These are phyloP conservation scores for Scutellaria minor DNA, from an alignment of 257 asterid species.

Conservation along the genomic window DNA sequence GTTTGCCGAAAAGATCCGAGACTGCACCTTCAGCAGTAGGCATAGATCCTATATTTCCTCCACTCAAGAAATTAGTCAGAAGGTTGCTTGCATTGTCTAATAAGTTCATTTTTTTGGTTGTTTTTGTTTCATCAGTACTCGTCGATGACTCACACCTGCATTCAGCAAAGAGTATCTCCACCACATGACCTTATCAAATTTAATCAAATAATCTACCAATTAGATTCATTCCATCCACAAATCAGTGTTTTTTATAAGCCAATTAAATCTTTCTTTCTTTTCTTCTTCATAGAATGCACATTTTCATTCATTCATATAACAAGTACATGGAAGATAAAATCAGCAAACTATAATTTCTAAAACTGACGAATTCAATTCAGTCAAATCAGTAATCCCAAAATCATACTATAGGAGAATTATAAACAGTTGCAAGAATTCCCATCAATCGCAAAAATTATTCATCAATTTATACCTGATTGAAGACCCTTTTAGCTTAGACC, in stretches of 20 bases:
- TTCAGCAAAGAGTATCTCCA: conserved; percentile 27
- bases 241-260: neutral
- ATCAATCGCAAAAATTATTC: neutral
- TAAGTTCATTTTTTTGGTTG: conserved; percentile 55
- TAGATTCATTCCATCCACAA: conserved; percentile 17
- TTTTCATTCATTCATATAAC: neutral
- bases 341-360: neutral
- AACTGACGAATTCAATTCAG: neutral
- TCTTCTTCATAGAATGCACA: conserved; percentile 8
- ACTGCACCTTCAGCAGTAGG: conserved; percentile 97
- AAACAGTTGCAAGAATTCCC: conserved; percentile 8
- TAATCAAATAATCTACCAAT: conserved; percentile 10
- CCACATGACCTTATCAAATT: neutral
- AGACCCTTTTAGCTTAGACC: conserved; percentile 39
- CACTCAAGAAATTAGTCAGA: conserved; percentile 89
- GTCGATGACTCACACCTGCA: conserved; percentile 78
- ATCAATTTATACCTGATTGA: conserved; percentile 47
- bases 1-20: conserved; percentile 86
- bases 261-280: neutral
- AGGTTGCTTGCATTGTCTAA: conserved; percentile 93
- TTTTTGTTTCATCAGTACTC: conserved; percentile 65
- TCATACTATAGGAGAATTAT: neutral
- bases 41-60: conserved; percentile 80
- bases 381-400: neutral
- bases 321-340: neutral